Conservation (phyloP, 805 yeast species). For the Clavispora santaluciae region DNA sequence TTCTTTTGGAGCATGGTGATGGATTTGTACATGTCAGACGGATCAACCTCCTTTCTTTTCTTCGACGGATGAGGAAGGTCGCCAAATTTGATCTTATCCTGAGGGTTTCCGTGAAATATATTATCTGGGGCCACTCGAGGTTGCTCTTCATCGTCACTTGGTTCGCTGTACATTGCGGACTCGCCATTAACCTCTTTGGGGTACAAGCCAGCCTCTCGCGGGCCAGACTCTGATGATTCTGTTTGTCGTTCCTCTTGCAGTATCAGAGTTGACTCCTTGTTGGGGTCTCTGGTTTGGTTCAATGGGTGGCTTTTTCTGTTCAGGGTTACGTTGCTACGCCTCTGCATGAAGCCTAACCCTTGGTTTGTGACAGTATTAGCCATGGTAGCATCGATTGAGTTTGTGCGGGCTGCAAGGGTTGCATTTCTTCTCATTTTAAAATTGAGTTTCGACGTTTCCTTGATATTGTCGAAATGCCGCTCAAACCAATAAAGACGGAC, state of each 20-base stretch:
- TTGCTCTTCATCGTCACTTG: constrained; percentile 33
- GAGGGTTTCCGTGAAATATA: background rate
- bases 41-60: constrained; percentile 47
- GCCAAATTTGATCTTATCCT: constrained; percentile 51
- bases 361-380: constrained; percentile 28
- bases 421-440: constrained; percentile 79
- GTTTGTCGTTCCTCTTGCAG: background rate
- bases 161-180: constrained; percentile 35
- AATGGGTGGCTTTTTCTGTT: background rate
- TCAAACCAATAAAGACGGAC: constrained; percentile 87
- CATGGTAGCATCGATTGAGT: constrained; percentile 24
- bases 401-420: constrained; percentile 55
- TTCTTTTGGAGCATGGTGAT: constrained; percentile 69
- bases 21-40: constrained; percentile 80
- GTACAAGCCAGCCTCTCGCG: background rate
- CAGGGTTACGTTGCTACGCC: background rate
- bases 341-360: constrained; percentile 18
- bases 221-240: background rate
- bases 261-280: background rate
- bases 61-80: constrained; percentile 52
- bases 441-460: constrained; percentile 69
- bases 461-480: constrained; percentile 77
- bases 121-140: constrained; percentile 1
- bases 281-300: background rate
- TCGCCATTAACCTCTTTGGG: constrained; percentile 8